Conservation (phyloP, 2,329 filamentous ascomycete species). For the Diaporthe citriasiana region DNA sequence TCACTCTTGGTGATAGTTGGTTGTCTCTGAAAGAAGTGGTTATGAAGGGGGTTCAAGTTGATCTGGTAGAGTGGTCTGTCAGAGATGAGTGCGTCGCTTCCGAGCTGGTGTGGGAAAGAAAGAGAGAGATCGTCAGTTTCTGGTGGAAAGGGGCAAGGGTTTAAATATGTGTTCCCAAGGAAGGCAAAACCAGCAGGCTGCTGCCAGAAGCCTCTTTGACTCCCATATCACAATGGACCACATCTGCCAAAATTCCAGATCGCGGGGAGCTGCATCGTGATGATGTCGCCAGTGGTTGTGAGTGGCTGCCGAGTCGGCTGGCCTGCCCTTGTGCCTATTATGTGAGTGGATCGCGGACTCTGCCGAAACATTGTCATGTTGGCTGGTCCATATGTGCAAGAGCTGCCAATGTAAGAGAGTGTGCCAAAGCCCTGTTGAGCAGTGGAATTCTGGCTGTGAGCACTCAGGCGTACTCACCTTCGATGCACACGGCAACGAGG, state of each 20-base stretch:
- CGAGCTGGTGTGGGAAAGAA: not conserved
- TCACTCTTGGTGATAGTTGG: no score
- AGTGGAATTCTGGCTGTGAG: not conserved
- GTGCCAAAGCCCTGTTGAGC: not conserved
- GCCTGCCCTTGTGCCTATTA: not conserved
- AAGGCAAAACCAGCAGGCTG: not conserved
- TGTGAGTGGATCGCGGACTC: not conserved
- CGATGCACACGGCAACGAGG: not conserved
- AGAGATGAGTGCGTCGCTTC: not conserved
- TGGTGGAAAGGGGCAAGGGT: not conserved
- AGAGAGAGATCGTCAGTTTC: not conserved
- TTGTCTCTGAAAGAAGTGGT: not conserved
- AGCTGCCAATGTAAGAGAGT: not conserved
- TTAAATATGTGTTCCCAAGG: constrained; percentile 8
- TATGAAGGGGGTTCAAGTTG: not conserved
- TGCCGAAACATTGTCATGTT: not conserved
- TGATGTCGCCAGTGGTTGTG: not conserved
- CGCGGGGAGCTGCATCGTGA: not conserved
- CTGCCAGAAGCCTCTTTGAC: not conserved
- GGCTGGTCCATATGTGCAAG: not conserved
- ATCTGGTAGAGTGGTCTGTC: not conserved
- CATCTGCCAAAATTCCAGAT: not conserved
- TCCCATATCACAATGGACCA: not conserved
- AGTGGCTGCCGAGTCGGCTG: not conserved
- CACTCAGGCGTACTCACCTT: not conserved